phyloP scores from a whole-genome alignment of 176 grass and related monocot genomes.

The Tuctoria greenei region DNA sequence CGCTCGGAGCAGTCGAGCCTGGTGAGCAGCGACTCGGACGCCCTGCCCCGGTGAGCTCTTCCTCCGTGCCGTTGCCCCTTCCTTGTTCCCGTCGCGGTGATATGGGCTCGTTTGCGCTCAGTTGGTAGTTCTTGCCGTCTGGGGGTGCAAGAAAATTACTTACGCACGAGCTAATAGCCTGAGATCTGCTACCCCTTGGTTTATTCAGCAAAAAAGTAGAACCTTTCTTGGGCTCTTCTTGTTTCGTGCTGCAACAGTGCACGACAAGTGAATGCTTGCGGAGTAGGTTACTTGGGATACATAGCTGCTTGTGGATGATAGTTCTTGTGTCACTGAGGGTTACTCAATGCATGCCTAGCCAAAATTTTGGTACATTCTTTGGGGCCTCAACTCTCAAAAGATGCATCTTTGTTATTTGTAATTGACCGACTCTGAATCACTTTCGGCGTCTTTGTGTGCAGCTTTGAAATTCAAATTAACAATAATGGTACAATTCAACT shows the following conservation, averaged over 20 bases:
- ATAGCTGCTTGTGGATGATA: background rate
- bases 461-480: conserved; percentile 38
- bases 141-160: conserved; percentile 13
- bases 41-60: conserved; percentile 36
- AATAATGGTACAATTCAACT: conserved; percentile 56
- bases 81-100: background rate
- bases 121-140: background rate
- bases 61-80: background rate
- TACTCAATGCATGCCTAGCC: background rate
- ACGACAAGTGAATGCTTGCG: background rate
- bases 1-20: background rate
- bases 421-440: conserved; percentile 7
- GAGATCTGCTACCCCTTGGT: conserved; percentile 18
- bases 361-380: background rate
- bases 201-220: conserved; percentile 11
- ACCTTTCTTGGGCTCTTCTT: background rate
- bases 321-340: background rate
- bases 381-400: background rate
- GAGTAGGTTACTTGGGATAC: background rate
- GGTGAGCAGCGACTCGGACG: background rate
- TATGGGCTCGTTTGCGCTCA: background rate
- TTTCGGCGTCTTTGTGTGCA: conserved; percentile 27
- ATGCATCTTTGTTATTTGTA: background rate
- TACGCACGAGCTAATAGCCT: background rate
- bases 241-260: conserved; percentile 20